Conservation (phyloP, 177 flowering plant species). For the Vitis hybrid region DNA sequence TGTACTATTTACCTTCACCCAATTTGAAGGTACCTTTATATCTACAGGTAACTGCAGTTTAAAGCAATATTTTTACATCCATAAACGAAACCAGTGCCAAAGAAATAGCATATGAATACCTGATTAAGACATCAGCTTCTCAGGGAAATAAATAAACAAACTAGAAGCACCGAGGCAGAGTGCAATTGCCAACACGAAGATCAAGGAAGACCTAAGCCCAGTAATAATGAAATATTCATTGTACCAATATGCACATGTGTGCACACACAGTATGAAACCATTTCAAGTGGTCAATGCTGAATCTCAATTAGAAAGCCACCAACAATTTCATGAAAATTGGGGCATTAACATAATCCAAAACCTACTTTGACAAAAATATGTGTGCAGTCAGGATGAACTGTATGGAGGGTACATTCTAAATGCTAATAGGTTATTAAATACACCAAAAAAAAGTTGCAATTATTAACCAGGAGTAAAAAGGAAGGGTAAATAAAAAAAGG, state of each 20-base stretch:
- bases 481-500: neutral
- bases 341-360: neutral
- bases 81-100: neutral
- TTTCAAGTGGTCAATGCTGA: neutral
- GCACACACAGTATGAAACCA: neutral
- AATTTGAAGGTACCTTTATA: conserved; percentile 64
- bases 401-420: too few relatives aligned
- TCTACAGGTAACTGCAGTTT: conserved; percentile 64
- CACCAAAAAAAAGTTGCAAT: neutral
- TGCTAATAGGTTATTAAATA: neutral
- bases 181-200: neutral
- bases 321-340: neutral
- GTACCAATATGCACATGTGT: too few relatives aligned
- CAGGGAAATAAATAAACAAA: neutral
- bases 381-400: too few relatives aligned
- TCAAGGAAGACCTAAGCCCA: neutral
- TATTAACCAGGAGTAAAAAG: neutral
- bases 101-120: neutral
- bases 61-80: conserved; percentile 2
- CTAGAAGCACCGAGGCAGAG: neutral
- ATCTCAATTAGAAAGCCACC: neutral
- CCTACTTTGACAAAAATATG: neutral
- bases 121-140: neutral
- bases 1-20: conserved; percentile 91
- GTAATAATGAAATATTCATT: neutral